These are phyloP conservation scores for Phanerodontia chrysosporium DNA, from an alignment of 768 basidiomycete species.

Conservation along the genomic window DNA sequence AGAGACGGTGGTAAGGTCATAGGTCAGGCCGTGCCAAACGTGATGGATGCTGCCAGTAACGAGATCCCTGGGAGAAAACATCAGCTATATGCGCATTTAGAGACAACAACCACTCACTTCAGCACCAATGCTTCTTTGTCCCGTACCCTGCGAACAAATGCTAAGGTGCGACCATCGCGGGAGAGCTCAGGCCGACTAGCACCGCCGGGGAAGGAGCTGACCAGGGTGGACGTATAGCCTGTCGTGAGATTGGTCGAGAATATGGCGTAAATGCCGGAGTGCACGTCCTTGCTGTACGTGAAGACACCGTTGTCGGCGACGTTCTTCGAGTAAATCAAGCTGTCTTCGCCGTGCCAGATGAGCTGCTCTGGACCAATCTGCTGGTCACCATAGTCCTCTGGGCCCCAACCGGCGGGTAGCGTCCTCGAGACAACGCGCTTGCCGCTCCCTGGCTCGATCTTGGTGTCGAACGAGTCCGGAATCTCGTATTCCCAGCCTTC, in stretches of 20 bases:
- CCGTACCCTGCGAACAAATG: conserved; percentile 68
- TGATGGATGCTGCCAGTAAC: conserved; percentile 60
- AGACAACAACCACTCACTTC: conserved; percentile 46
- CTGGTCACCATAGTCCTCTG: conserved; percentile 57
- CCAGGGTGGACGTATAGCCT: conserved; percentile 46
- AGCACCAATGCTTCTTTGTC: conserved; percentile 72
- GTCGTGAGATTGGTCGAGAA: conserved; percentile 63
- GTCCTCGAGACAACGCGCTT: conserved; percentile 50
- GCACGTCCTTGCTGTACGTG: conserved; percentile 68
- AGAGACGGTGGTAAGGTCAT: conserved; percentile 58
- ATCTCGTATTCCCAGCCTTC: conserved; percentile 70
- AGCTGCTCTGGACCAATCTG: conserved; percentile 75
- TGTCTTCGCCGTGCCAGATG: conserved; percentile 55
- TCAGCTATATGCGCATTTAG: conserved; percentile 2
- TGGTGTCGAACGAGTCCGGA: conserved; percentile 30
- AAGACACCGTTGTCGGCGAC: conserved; percentile 47
- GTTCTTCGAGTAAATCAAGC: conserved; percentile 65
- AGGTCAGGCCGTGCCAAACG: conserved; percentile 65
- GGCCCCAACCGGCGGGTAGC: conserved; percentile 58
- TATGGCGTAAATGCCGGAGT: conserved; percentile 67
- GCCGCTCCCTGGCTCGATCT: conserved; percentile 43
- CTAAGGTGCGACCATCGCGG: conserved; percentile 61
- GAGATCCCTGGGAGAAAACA: conserved; percentile 47
- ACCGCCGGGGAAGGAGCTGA: conserved; percentile 60
- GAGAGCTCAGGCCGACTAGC: conserved; percentile 71